Evolutionary conservation across 352 stramenopile species (phyloP), one percentile per base, ranked within the genome.

Genomic region (Phytophthora fragariae): DNA sequence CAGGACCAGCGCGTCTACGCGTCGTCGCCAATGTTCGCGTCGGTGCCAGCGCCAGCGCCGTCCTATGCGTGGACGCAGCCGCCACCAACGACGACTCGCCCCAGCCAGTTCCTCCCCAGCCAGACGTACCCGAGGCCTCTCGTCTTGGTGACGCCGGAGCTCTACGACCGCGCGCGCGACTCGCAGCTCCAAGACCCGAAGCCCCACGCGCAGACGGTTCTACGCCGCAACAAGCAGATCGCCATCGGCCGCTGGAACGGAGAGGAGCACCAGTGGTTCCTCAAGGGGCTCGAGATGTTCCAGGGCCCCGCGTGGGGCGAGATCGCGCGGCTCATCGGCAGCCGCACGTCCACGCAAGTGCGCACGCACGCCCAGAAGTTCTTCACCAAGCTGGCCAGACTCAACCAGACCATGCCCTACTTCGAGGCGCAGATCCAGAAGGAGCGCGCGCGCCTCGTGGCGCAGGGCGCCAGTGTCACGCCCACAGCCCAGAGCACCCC

Each of bases 321-420:
- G 72, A 97, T 97, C 72, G 86, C 90, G 2, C 77, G 86, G 19
- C 80, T 93, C 70, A 94, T 97, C 62, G 89, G 88, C 68, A 91
- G 89, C 37, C 84, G 90, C 58, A 96, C 89, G 24, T 92, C 90
- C 29, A 93, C 91, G 11, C 90, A 97, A 65, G 89, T 95, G 62
- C 89, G 90, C 12, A 95, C 88, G 4, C 90, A 97, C 68, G 90
- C 90, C 19, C 90, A 97, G 66, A 97, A 97, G 77, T 97, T 95
- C 76, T 97, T 97, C 70, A 92, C 86, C 49, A 96, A 95, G 71
- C 74, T 97, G 49, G 88, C 86, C 41, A 80, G 85, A n/a, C 76
- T 84, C 39, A 90, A 91, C 65, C 84, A 92, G 62, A 86, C 82
- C 54, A 79, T 94, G 65, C 85, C 87, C 39, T 85, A 92, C 70